Conservation (phyloP, 2,329 filamentous ascomycete species). For the Arthrobotrys megalospora region DNA sequence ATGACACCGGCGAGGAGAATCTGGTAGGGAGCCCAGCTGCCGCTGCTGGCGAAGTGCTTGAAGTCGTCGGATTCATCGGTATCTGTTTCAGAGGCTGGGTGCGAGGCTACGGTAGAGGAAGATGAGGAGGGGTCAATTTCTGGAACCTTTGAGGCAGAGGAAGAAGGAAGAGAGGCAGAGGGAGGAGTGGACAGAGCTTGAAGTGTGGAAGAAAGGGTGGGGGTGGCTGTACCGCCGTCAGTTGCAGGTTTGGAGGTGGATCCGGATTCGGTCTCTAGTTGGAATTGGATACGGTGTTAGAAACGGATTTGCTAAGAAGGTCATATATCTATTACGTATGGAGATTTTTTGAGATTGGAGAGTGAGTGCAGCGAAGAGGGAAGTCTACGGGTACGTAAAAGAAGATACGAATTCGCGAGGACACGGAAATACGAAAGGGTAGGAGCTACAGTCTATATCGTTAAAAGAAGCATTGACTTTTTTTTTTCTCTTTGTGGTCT, state of each 20-base stretch:
- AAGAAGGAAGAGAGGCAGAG: not conserved
- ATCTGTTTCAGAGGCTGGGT: conserved; percentile 55
- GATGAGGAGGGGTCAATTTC: conserved; percentile 32
- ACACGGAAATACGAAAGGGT: conserved; percentile 10
- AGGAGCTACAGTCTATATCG: conserved; percentile 60
- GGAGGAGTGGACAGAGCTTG: not conserved
- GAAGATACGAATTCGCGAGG: not conserved
- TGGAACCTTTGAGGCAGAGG: conserved; percentile 15
- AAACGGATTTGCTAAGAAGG: not conserved
- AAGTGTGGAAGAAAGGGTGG: not conserved
- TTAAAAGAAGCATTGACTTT: conserved; percentile 60
- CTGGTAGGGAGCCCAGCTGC: conserved; percentile 47
- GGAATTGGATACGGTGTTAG: conserved; percentile 17
- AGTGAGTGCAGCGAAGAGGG: not conserved
- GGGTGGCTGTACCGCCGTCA: conserved; percentile 23
- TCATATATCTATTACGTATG: not conserved
- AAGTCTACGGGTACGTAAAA: not conserved
- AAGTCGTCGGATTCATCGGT: conserved; percentile 52
- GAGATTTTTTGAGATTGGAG: not conserved
- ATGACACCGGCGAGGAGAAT: conserved; percentile 40
- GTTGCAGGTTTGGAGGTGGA: conserved; percentile 2
- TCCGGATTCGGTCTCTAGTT: conserved; percentile 16
- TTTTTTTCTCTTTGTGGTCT: conserved; percentile 16
- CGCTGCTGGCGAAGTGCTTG: conserved; percentile 4
- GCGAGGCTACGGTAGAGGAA: conserved; percentile 22